Conservation (phyloP, 2,329 filamentous ascomycete genomes). For the Nemania sp. region DNA sequence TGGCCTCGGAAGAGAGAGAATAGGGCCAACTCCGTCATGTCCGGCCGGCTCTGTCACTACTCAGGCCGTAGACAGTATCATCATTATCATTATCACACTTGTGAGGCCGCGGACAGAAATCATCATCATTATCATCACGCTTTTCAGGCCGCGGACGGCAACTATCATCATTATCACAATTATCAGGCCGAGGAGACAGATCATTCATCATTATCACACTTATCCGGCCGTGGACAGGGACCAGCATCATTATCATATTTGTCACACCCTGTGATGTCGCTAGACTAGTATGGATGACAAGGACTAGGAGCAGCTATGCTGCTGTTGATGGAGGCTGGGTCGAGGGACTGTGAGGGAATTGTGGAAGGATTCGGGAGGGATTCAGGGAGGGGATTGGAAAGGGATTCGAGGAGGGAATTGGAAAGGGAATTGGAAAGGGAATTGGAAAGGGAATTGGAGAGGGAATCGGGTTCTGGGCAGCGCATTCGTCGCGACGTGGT, state of each 20-base stretch:
- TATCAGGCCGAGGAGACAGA: too few species aligned
- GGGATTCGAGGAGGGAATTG: too few species aligned
- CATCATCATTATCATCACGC: too few species aligned
- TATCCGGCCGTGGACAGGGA: conserved; percentile 52
- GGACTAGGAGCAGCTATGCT: conserved; percentile 48
- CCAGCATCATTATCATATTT: too few species aligned
- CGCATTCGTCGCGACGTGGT: too few species aligned
- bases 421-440: too few species aligned
- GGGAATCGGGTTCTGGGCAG: too few species aligned
- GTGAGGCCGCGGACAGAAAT: conserved; percentile 52
- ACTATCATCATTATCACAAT: too few species aligned
- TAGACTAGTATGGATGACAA: conserved; percentile 51
- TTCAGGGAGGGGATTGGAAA: too few species aligned
- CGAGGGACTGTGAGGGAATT: conserved; percentile 31
- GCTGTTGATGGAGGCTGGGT: conserved; percentile 46
- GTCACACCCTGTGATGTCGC: conserved; percentile 51
- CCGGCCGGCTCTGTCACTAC: conserved; percentile 54
- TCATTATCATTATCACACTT: too few species aligned
- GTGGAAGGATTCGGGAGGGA: not conserved
- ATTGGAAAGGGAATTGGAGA: too few species aligned
- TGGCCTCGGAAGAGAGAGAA: conserved; percentile 40
- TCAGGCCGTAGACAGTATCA: conserved; percentile 48
- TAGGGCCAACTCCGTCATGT: conserved; percentile 56
- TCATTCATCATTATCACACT: too few species aligned
- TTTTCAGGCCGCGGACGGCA: conserved; percentile 51